Base-by-base conservation (phyloP, 495 filamentous ascomycete genomes). In the Aspergillus ostianus region DNA sequence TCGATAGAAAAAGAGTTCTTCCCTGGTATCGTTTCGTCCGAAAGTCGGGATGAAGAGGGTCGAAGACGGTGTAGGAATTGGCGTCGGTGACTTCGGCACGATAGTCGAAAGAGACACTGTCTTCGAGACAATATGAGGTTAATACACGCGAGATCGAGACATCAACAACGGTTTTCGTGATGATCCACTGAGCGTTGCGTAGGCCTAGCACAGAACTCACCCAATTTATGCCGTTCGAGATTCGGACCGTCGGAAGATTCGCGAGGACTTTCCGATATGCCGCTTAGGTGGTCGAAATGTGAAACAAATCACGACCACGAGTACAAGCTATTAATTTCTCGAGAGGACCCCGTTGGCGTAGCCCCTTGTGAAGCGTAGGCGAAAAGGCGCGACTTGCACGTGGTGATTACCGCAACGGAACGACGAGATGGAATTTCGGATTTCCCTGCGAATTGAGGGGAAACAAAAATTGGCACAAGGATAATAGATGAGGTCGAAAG, bases 341-440 rank as follows among this genome's bases (percentile, higher is more conserved):
- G 50, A 46, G 56, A 53, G 36, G 47, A 52, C 20, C 53, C 30
- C 9, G 59, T 56, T 60, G 55, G 50, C 51, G 61, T 64, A 55
- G 61, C 67, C 60, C 58, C 59, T 69, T 65, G 60, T 36, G 53
- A 58, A 60, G 48, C 48, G 62, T 63, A 54, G 62, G 13, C 51
- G 50, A 55, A 56, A n/a, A 61, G 51, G 46, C 61, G 67, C 64
- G 64, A 70, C 45, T 67, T 62, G 60, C 63, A 67, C 63, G 64
- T 68, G 66, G 63, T 47, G 63, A 65, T 45, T 53, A 61, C 56
- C 47, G 55, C 49, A 51, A 59, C 50, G 27, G 23, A 60, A 44
- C 26, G 53, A 51, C 15, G 27, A 9, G 32, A 18, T 29, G 30
- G 26, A 27, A 48, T 18, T 9, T 20, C 9, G 18, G 47, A 27